Evolutionary conservation across 2,329 filamentous ascomycete genomes (phyloP).

Genomic region (Dissoconium aciculare): DNA sequence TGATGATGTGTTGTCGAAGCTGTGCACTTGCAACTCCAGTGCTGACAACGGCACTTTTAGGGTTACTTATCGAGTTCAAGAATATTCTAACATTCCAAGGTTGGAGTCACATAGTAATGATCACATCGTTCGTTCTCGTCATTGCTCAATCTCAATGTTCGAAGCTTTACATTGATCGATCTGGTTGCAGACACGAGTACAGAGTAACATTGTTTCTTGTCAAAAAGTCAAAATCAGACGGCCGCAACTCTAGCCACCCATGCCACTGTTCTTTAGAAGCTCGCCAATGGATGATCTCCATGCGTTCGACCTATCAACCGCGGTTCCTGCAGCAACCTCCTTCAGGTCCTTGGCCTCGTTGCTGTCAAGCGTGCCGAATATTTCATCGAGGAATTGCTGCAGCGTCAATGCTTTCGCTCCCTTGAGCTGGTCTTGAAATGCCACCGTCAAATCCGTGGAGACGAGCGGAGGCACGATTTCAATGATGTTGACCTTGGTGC

Average conservation of each 20-base stretch:
- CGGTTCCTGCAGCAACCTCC: slow-evolving; percentile 9
- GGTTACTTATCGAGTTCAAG: no score
- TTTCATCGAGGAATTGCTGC: slow-evolving; percentile 7
- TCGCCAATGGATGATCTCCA: slow-evolving; percentile 4
- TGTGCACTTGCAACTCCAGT: no score
- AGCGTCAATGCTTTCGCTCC: slow-evolving; percentile 5
- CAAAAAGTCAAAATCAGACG: no score
- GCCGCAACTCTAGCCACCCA: neutral
- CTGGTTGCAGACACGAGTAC: no score
- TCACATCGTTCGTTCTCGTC: no score
- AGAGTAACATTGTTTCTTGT: no score
- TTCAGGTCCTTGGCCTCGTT: slow-evolving; percentile 9
- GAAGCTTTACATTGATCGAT: no score
- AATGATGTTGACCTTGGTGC: slow-evolving; percentile 11
- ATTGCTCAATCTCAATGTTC: no score
- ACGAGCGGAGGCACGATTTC: slow-evolving; percentile 14
- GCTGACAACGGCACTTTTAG: no score
- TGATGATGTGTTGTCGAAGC: no score
- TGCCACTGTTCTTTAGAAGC: neutral
- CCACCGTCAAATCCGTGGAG: slow-evolving; percentile 3
- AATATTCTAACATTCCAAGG: no score
- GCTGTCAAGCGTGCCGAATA: slow-evolving; percentile 7
- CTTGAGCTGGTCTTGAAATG: neutral
- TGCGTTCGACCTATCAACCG: slow-evolving; percentile 5
- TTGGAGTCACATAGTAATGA: no score